Evolutionary conservation across 1,284 basidiomycete genomes (phyloP), one percentile per base, ranked within the genome.

Genomic region (Rhodotorula sp.): DNA sequence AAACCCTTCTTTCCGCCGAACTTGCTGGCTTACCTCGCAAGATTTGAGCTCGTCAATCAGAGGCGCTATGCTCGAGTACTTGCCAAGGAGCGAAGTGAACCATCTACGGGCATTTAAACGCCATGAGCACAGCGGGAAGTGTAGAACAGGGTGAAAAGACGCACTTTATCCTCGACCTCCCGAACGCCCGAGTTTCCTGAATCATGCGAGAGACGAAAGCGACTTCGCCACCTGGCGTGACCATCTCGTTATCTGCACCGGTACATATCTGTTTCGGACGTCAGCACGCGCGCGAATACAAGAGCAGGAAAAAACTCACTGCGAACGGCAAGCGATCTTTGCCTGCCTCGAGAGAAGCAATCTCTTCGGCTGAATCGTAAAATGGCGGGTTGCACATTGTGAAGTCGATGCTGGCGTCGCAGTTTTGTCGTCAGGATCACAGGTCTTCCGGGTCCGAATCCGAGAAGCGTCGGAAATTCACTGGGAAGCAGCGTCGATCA

Each of bases 361-460:
- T 86, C 68, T 98, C 94, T 31, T 87, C 86, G 1, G 80, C 77
- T 64, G 87, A 90, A 19, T 83, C 80, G 79, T 95, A 98, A 81
- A 98, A 98, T 0, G 95, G 95, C 0, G 95, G 95, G 79, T 98
- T 98, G 82, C 94, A 97, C 88, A 98, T 92, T 0, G 88, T 88
- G 76, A 95, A 91, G 69, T 87, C 85, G 80, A 86, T 87, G 31
- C 84, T 81, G 47, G 38, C 38, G 2, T 2, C 19, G 19, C 47
- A 23, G 18, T 21, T 1, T 12, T 21, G 0, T 4, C 2, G 15
- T 31, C n/a, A 45, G 45, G 62, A 54, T 54, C 59, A 3, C 7
- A 34, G 23, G 18, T 5, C 1, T 6, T 12, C 10, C 8, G 3
- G 8, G 34, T 34, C 19, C 43, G 4, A 45, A 0, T 3, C 10